Evolutionary conservation across 805 yeast species (phyloP), one percentile per base, ranked within the genome.

Genomic region (Lachancea thermotolerans): DNA sequence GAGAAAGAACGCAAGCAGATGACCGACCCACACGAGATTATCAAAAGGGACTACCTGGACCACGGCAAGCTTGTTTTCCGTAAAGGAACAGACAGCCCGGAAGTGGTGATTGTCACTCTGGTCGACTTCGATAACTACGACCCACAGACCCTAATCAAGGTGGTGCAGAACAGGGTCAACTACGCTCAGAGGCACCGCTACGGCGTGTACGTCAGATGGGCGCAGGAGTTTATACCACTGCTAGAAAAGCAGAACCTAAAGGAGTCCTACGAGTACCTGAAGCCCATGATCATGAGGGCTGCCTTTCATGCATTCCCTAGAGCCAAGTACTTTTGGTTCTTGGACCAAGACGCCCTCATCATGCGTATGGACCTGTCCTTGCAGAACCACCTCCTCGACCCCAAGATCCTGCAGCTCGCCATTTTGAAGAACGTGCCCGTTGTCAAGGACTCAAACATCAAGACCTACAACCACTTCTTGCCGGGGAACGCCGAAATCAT

Each of bases 261-360:
- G 5, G 41, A 46, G 15, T 46, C 48, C 42, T 53, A 55, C 41
- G 64, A 62, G 11, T 55, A 39, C 36, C 47, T 56, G 27, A 65
- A 53, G 50, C 60, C 57, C 21, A 28, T 64, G 44, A 41, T 58
- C 44, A 62, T 87, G 60, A 75, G 95, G 49, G 93, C 90, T 36
- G 97, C 98, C n/a, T 80, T 91, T 82, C 78, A 77, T 62, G 93
- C 95, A 0, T 89, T 89, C 70, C 98, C 98, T 1, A 71, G 81
- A 39, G 85, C 96, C n/a, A 79, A 86, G 61, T 84, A 87, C 72
- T 82, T 90, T 58, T 86, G 97, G 93, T 90, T 80, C 58, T 60
- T 93, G 37, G 96, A 87, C 61, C 77, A 85, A 52, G 79, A 82
- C 56, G 79, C 91, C 0, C 65, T 88, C 42, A 80, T 91, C 46